phyloP scores from a whole-genome alignment of 1,284 basidiomycete genomes.

The Sanghuangporus sanghuang region DNA sequence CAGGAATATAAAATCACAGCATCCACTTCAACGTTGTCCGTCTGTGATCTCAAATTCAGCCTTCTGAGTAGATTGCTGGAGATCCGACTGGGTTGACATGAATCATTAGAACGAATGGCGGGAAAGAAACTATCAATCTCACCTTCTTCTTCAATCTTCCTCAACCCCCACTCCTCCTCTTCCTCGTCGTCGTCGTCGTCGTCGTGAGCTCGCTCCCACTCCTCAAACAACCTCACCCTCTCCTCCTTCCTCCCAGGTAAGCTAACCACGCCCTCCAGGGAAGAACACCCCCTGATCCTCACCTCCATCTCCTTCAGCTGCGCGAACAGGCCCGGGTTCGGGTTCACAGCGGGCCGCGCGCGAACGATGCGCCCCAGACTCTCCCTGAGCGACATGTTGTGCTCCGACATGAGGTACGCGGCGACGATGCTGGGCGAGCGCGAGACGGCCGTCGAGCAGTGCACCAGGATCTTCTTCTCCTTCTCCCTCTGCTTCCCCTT shows the following conservation, averaged over 20 bases:
- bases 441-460: conserved; percentile 46
- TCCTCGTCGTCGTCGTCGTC: too few species aligned
- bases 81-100: too few species aligned
- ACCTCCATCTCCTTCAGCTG: conserved; percentile 29
- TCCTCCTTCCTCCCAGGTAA: not conserved
- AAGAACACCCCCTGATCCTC: conserved; percentile 13
- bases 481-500: too few species aligned
- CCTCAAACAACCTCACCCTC: not conserved
- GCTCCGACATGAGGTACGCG: conserved; percentile 43
- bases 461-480: conserved; percentile 42
- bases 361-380: conserved; percentile 30
- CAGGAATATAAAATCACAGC: too few species aligned
- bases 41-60: too few species aligned
- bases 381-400: conserved; percentile 28
- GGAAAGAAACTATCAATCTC: too few species aligned
- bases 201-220: too few species aligned
- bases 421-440: conserved; percentile 45
- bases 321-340: conserved; percentile 34
- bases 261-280: not conserved
- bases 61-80: too few species aligned
- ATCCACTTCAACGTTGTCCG: too few species aligned
- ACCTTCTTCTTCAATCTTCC: too few species aligned
- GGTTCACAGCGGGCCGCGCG: conserved; percentile 29
- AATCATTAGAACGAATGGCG: too few species aligned
- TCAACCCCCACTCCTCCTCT: too few species aligned